Base-by-base conservation (phyloP, 495 filamentous ascomycete species). In the Podospora anserina region DNA sequence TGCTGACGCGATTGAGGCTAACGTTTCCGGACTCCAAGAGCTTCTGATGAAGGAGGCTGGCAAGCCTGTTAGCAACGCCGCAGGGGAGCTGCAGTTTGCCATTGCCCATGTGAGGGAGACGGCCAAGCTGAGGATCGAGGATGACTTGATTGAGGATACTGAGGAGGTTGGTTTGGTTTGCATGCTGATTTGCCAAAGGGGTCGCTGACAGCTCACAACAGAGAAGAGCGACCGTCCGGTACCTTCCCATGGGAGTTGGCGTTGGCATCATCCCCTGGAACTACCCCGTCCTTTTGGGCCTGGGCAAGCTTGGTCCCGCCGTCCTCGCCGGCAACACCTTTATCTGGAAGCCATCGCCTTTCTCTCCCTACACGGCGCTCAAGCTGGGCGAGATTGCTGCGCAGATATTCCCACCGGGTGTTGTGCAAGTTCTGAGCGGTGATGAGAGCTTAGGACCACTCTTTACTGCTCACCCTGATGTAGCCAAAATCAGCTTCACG, bases 401-500 rank as follows among this genome's bases (percentile, higher is more conserved):
- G 56, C 70, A 77, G 0, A 79, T 89, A 70, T 86, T 91, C 70
- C 89, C 89, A 0, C 84, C 85, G 0, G 90, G 89, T 60, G 84
- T 92, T 6, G 68, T 91, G 15, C 87, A 90, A 68, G 88, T 80
- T 11, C 71, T 92, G 32, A 88, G 86, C 73, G 90, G 89, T 13
- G 88, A 83, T 67, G 87, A 89, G 30, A 75, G 81, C 1, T 82
- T 91, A 11, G 89, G 89, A 1, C 86, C 88, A 0, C 76, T 76
- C 78, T 73, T 90, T n/a, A 82, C 81, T 0, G 73, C 78, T 6
- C 88, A 91, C 70, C 82, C 85, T 0, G 83, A 78, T 2, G 83
- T 91, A 68, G 82, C 85, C 64, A 89, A 89, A 78, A 87, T 90
- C 74, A 84, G 81, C 66, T 90, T 91, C 75, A 91, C 88, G 0